phyloP scores from a whole-genome alignment of 2,329 filamentous ascomycete species.

The Magnaporthiopsis poae region DNA sequence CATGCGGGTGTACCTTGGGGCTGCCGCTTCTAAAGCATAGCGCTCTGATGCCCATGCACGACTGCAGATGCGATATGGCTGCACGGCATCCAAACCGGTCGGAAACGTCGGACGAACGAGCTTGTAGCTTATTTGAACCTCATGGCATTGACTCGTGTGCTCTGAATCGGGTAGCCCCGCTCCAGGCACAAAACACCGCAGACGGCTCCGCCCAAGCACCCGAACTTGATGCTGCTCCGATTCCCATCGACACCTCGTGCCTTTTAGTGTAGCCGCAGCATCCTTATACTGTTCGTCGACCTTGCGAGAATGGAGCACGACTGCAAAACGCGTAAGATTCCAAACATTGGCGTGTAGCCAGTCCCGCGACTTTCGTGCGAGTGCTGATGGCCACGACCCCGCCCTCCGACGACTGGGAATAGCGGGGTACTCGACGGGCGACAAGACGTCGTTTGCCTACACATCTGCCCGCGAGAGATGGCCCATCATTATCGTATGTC shows the following conservation, averaged over 20 bases:
- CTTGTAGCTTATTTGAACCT: too few species aligned
- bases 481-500: constrained; percentile 77
- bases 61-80: too few species aligned
- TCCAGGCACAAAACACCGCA: not conserved
- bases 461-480: constrained; percentile 77
- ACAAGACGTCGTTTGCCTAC: constrained; percentile 78
- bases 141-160: too few species aligned
- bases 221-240: not conserved
- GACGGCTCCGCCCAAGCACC: not conserved
- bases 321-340: constrained; percentile 57
- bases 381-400: not conserved
- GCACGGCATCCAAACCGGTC: too few species aligned
- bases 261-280: not conserved
- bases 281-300: not conserved
- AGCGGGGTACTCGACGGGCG: constrained; percentile 71
- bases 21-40: too few species aligned
- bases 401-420: constrained; percentile 3
- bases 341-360: not conserved
- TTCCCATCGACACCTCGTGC: not conserved
- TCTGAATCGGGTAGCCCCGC: not conserved
- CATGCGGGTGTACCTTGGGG: too few species aligned
- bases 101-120: not conserved
- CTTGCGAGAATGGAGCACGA: constrained; percentile 56
- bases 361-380: not conserved
- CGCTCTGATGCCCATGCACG: too few species aligned